Conservation (phyloP, 371 early-diverging fungal genomes). For the Zopfochytrium polystomum region DNA sequence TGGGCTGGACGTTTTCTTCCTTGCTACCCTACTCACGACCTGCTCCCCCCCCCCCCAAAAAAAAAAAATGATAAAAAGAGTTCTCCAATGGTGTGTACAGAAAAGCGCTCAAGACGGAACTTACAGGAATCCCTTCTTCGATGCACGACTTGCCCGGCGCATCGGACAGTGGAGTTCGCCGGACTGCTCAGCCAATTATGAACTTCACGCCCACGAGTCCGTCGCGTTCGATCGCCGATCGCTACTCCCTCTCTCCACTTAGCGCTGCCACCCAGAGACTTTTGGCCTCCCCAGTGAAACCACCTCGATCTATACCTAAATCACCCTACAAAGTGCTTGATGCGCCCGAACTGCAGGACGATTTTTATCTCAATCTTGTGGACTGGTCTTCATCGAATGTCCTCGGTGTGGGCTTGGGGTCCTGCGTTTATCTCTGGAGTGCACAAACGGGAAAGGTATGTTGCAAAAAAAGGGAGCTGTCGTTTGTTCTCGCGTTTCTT, state of each 20-base stretch:
- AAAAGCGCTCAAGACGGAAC: background rate
- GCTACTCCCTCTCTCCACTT: background rate
- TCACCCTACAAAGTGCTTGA: conserved; percentile 38
- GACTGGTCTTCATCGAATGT: conserved; percentile 59
- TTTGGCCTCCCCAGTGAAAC: background rate
- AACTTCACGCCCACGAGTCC: background rate
- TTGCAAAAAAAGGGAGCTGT: background rate
- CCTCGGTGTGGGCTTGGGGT: conserved; percentile 48
- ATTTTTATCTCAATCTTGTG: conserved; percentile 69
- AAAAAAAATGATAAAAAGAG: background rate
- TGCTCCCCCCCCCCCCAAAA: too few relatives aligned
- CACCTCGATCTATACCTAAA: background rate
- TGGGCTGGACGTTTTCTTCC: background rate
- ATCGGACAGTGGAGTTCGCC: background rate
- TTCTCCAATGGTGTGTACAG: background rate
- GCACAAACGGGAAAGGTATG: conserved; percentile 33
- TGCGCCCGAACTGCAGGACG: conserved; percentile 68
- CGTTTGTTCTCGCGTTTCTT: background rate
- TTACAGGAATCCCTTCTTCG: background rate
- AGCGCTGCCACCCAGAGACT: background rate
- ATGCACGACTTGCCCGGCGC: background rate
- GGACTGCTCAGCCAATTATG: background rate
- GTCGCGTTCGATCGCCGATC: background rate
- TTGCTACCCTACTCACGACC: background rate
- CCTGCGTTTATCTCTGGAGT: conserved; percentile 51